phyloP scores from a whole-genome alignment of 2,329 filamentous ascomycete genomes.

The Erysiphe neolycopersici region DNA sequence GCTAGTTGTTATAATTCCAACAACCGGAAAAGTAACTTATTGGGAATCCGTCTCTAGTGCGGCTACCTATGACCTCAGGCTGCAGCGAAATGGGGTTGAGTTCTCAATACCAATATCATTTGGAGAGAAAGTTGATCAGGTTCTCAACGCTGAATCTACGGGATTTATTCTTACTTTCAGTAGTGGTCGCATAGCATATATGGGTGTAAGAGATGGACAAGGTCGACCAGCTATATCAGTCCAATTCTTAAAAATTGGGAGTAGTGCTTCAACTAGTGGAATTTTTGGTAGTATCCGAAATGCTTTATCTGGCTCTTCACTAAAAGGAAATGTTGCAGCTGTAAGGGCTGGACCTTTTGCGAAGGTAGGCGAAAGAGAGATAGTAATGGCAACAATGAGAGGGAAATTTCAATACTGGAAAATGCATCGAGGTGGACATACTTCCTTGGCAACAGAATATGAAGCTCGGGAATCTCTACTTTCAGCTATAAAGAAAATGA shows the following conservation, averaged over 20 bases:
- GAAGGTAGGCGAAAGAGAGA: conserved; percentile 57
- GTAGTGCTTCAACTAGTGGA: conserved; percentile 28
- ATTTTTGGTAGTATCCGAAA: conserved; percentile 62
- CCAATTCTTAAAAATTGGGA: conserved; percentile 42
- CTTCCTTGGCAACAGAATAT: conserved; percentile 43
- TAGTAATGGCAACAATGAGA: conserved; percentile 52
- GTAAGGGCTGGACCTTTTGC: conserved; percentile 46
- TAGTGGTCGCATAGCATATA: conserved; percentile 61
- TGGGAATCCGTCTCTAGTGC: conserved; percentile 90
- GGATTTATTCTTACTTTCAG: conserved; percentile 71
- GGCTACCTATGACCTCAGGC: conserved; percentile 52
- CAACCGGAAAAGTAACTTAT: conserved; percentile 63
- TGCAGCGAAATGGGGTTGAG: conserved; percentile 58
- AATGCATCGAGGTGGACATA: conserved; percentile 64
- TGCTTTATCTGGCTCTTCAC: conserved; percentile 40
- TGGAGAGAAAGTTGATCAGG: conserved; percentile 48
- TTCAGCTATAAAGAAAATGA: conserved; percentile 29
- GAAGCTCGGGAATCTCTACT: conserved; percentile 41
- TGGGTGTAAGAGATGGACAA: conserved; percentile 65
- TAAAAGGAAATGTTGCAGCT: conserved; percentile 54
- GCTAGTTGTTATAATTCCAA: conserved; percentile 62
- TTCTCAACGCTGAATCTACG: conserved; percentile 59
- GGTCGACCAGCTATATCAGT: conserved; percentile 59
- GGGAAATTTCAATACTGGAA: conserved; percentile 69
- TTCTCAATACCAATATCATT: conserved; percentile 46